Evolutionary conservation across 2,329 filamentous ascomycete species (phyloP), one percentile per base, ranked within the genome.

Genomic region (Myriosclerotinia curreyana): DNA sequence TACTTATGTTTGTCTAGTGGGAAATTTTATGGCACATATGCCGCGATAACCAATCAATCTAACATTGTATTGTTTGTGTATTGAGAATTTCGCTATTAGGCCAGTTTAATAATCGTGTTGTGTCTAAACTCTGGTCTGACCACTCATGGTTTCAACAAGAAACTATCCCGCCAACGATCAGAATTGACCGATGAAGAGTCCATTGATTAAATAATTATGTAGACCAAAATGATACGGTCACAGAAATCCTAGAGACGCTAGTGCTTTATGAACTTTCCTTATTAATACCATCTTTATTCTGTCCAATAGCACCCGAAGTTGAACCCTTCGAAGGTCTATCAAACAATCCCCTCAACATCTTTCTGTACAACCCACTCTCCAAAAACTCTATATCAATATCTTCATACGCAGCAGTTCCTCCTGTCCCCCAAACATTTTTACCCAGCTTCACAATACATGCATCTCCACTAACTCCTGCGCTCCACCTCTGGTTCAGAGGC

Each of bases 391-490:
- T 46, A 15, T 64, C 62, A 17, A 64, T 42, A 31, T 64, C 38
- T 12, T 64, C 55, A 38, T 64, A 64, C 12, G 54, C 55, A 15
- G 55, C 62, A 12, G 31, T 49, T 25, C 62, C 62, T 38, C 49
- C 55, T 31, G 14, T 60, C 3, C 61, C 61, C 62, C 62, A 64
- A n/a, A 60, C 44, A 36, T 46, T 60, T 28, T 40, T 60, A 11
- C 62, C n/a, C n/a, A 64, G 25, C 40, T 64, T 64, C 28, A 36
- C 54, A 22, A 64, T 64, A 53, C 62, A 64, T 5, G 62, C 62
- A 52, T 64, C 62, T 22, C 62, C 62, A 25, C 54, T n/a, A 7
- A 64, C 62, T 6, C 62, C 62, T 31, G 49, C 48, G 20, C 40
- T 58, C 62, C 62, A 64, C 40, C 55, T 60, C 48, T 60, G 34